Evolutionary conservation across 2,329 filamentous ascomycete species (phyloP).

Genomic region (Ophiocordyceps camponoti-floridani): DNA sequence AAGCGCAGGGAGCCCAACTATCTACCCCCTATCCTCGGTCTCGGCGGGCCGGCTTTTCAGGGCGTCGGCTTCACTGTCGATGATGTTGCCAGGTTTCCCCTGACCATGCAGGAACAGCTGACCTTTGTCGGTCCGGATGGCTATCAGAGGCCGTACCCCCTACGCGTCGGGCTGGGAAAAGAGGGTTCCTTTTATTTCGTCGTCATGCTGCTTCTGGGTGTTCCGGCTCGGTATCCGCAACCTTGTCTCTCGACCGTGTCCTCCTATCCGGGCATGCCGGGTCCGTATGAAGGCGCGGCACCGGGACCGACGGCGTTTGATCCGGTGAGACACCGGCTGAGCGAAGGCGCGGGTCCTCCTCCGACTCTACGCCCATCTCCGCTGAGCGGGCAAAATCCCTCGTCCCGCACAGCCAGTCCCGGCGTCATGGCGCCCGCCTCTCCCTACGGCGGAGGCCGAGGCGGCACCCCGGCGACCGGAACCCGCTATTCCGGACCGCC

Average conservation of each 20-base stretch:
- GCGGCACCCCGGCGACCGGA: neutral
- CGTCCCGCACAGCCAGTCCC: constrained; percentile 10
- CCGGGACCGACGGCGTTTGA: constrained; percentile 19
- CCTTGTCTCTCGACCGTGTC: constrained; percentile 23
- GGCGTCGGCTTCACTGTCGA: constrained; percentile 34
- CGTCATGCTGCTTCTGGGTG: constrained; percentile 26
- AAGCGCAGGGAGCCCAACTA: constrained; percentile 41
- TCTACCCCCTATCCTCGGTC: constrained; percentile 42
- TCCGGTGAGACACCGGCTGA: constrained; percentile 20
- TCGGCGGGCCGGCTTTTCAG: constrained; percentile 35
- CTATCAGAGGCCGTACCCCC: constrained; percentile 27
- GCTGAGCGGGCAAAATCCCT: too few species aligned
- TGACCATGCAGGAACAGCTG: constrained; percentile 36
- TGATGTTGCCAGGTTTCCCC: constrained; percentile 30
- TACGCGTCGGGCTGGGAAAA: constrained; percentile 39
- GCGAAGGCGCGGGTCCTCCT: constrained; percentile 4
- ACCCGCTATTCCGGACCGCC: constrained; percentile 4
- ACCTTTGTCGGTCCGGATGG: constrained; percentile 34
- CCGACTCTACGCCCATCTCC: too few species aligned
- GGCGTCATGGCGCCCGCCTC: constrained; percentile 1
- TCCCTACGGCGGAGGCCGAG: neutral
- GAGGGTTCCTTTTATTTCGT: constrained; percentile 45
- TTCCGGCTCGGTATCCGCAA: constrained; percentile 18
- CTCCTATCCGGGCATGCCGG: constrained; percentile 18
- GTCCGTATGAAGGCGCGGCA: constrained; percentile 9